Evolutionary conservation across 164 flowering plant species (phyloP), one percentile per base, ranked within the genome.

Genomic region (Vitis cinerea): DNA sequence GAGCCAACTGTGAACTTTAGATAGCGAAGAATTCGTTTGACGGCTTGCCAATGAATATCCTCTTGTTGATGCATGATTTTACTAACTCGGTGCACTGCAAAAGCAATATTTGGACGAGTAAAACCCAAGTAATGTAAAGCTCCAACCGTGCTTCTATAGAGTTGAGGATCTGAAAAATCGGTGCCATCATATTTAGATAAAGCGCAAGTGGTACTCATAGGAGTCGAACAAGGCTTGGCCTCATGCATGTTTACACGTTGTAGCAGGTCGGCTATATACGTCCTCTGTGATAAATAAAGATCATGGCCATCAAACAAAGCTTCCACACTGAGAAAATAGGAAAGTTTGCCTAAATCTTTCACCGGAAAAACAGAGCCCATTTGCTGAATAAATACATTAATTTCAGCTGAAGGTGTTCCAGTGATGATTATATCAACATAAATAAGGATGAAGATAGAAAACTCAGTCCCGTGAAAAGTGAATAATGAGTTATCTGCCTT

Each of bases 41-140:
- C 64, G 10, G 64, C 48, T 2, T 30, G 49, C 47, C 64, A 61
- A 61, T 61, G 64, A 30, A 10, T 61, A n/a, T 61, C 64, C 16
- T 30, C 27, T 2, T 2, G 64, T 61, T 61, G 49, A 30, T 61
- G 49, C 64, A 61, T 61, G 50, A 61, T 0, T 47, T 61, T 31
- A 48, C 64, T 61, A 30, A 31, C 49, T 11, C 47, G n/a, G 23
- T 16, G 49, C 17, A 61, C 64, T 6, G 10, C 64, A 17, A 30
- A 61, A 11, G 64, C 64, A 23, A 15, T 10, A 60, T 60, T 0
- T 60, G 29, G 63, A 60, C 29, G 63, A 23, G 63, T 60, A 13
- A 23, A 23, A 16, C 31, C 37, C 7, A 60, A 31, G 47, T 60
- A 60, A 31, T 31, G 63, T 60, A 60, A 60, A 8, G 63, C 31